These are phyloP conservation scores for Malassezia cuniculi DNA, from an alignment of 1,284 basidiomycete species.

Conservation along the genomic window DNA sequence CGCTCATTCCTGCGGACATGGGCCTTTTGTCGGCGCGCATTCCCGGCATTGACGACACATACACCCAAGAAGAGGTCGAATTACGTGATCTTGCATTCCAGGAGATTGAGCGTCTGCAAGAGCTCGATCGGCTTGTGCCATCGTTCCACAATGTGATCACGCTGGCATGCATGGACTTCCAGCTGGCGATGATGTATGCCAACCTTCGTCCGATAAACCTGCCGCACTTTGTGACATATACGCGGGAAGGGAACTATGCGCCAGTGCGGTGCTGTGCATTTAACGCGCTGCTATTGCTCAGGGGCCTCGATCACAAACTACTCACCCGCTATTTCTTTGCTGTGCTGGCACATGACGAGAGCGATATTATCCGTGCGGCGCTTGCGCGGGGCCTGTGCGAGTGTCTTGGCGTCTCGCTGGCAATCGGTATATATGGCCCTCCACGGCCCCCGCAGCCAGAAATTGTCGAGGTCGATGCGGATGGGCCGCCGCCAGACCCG, in stretches of 20 bases:
- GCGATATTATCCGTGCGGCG: constrained; percentile 66
- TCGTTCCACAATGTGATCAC: constrained; percentile 89
- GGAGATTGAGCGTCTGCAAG: constrained; percentile 71
- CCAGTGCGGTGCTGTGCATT: constrained; percentile 84
- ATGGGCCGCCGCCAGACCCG: not conserved
- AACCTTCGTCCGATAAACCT: constrained; percentile 65
- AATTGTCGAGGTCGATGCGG: constrained; percentile 22
- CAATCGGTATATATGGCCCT: constrained; percentile 81
- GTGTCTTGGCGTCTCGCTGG: constrained; percentile 70
- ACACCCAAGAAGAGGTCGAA: constrained; percentile 24
- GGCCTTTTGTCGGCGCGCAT: constrained; percentile 16
- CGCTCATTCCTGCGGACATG: constrained; percentile 51
- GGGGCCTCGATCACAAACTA: constrained; percentile 51
- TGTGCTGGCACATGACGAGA: constrained; percentile 76
- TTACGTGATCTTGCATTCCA: constrained; percentile 24
- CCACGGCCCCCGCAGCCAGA: too few relatives aligned
- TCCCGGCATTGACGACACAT: constrained; percentile 22
- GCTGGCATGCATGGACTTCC: constrained; percentile 51
- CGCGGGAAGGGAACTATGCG: constrained; percentile 62
- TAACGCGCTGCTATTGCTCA: constrained; percentile 79
- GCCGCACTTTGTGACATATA: constrained; percentile 70
- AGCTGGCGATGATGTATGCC: constrained; percentile 23
- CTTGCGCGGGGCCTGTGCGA: constrained; percentile 75
- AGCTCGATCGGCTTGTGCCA: constrained; percentile 86
- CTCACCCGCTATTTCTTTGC: constrained; percentile 77